Base-by-base conservation (phyloP, 2,329 filamentous ascomycete species). In the Colletotrichum sojae region DNA sequence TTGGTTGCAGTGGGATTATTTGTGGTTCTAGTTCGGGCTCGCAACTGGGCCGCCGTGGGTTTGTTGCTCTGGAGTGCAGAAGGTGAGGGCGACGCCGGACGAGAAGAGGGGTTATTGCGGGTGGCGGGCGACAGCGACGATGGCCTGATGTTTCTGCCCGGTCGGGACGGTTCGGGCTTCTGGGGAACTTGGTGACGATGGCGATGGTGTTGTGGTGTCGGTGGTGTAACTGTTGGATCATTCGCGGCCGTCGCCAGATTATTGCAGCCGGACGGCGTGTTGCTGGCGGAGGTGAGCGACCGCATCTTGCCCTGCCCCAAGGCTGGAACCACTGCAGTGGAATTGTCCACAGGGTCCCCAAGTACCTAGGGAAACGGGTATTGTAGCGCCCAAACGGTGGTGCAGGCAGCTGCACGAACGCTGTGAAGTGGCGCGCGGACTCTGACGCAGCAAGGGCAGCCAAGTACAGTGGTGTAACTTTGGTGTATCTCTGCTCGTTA, bases 51-150 rank as follows among this genome's bases (percentile, higher is more conserved):
- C 20, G 36, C 66, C n/a, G 43, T n/a, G n/a, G 61, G 55, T 45
- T 59, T 69, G 61, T 61, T 61, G 48, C 25, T 53, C 39, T 16
- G 18, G 45, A 25, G 27, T 16, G 60, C 40, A 45, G 46, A 27
- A 31, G 27, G 20, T 27, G 36, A 27, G 25, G 49, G 51, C 61
- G 36, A 45, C 25, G 61, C 54, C 25, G 20, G 54, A 48, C n/a
- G 53, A 43, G 78, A 78, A 80, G 61, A 20, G 55, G 61, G 61
- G 31, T 39, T 55, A 48, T 58, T 69, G 66, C 61, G 61, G 40
- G 62, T 31, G 61, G 66, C 62, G 43, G 66, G 66, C 10, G 66
- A 49, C 31, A 69, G 63, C 49, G 61, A 69, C 31, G 66, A 69
- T 69, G 66, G 66, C 55, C 66, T 69, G 66, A 69, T 66, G 61